Conservation (phyloP, 2,329 filamentous ascomycete genomes). For the Ophiocordyceps polyrhachis-furcata region DNA sequence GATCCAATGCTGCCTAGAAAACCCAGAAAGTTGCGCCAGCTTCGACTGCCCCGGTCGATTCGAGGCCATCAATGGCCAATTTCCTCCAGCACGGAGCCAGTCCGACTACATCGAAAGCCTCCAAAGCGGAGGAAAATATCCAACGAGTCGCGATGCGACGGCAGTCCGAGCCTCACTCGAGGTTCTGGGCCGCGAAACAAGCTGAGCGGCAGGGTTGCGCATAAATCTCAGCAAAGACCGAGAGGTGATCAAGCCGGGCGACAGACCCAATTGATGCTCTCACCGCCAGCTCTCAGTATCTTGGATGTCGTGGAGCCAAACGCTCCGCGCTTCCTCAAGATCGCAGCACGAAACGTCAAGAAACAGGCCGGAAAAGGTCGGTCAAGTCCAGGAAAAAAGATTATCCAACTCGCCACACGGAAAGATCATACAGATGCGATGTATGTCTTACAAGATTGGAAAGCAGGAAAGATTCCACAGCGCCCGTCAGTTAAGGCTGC, state of each 20-base stretch:
- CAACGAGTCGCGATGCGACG: background rate
- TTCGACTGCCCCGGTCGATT: constrained; percentile 10
- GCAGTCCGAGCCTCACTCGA: background rate
- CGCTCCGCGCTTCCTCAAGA: constrained; percentile 38
- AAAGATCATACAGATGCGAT: constrained; percentile 39
- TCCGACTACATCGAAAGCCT: background rate
- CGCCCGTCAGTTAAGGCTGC: constrained; percentile 14
- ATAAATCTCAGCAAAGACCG: background rate
- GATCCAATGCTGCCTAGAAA: constrained; percentile 28
- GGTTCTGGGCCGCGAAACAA: background rate
- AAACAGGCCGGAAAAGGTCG: constrained; percentile 29
- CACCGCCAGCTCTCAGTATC: constrained; percentile 35
- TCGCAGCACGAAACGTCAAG: constrained; percentile 39
- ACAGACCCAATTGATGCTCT: background rate
- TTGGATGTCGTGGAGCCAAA: constrained; percentile 35
- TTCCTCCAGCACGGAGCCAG: constrained; percentile 4
- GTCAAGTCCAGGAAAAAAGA: constrained; percentile 33
- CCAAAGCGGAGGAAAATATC: background rate
- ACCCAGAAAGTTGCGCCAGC: constrained; percentile 21
- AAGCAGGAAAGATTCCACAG: constrained; percentile 28
- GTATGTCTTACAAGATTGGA: constrained; percentile 36
- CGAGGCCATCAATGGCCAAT: constrained; percentile 9
- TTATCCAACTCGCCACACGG: constrained; percentile 41
- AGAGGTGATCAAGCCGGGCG: background rate
- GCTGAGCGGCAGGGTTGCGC: background rate